Evolutionary conservation across 805 yeast genomes (phyloP).

Genomic region (Priceomyces melissophilus): DNA sequence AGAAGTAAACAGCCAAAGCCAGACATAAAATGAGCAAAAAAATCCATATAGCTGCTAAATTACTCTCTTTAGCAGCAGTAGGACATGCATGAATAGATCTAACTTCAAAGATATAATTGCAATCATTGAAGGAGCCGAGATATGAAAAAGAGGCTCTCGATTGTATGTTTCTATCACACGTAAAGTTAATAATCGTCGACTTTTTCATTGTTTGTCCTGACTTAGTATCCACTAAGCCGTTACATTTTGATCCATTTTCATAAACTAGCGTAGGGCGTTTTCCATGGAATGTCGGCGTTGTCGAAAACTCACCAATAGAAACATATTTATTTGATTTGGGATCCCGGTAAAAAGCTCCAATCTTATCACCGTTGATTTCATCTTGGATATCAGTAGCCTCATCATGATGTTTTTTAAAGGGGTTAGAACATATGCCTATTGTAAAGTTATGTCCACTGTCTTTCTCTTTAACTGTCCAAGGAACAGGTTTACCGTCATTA

Average conservation of each 20-base stretch:
- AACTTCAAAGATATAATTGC: constrained; percentile 81
- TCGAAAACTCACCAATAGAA: constrained; percentile 54
- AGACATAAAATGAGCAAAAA: constrained; percentile 32
- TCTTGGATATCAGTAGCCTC: constrained; percentile 34
- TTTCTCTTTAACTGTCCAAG: constrained; percentile 70
- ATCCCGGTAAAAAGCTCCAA: constrained; percentile 46
- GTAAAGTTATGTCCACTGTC: constrained; percentile 70
- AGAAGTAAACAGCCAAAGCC: constrained; percentile 34
- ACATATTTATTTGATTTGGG: constrained; percentile 29
- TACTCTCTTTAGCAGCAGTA: constrained; percentile 62
- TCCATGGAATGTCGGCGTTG: constrained; percentile 67
- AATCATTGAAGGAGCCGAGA: constrained; percentile 70
- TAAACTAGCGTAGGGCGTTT: constrained; percentile 68
- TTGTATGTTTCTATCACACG: constrained; percentile 74
- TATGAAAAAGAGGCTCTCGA: constrained; percentile 63
- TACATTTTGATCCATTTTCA: constrained; percentile 62
- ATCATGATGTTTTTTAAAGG: constrained; percentile 44
- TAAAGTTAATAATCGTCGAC: constrained; percentile 65
- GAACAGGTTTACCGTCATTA: constrained; percentile 42
- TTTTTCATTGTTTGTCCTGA: constrained; percentile 50
- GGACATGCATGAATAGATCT: constrained; percentile 86
- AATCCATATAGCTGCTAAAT: constrained; percentile 54
- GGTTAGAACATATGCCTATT: constrained; percentile 45
- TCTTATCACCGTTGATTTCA: constrained; percentile 33
- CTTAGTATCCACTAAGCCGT: constrained; percentile 29